phyloP scores from a whole-genome alignment of 1,139 yeast genomes.

The Zygosaccharomyces sapae region DNA sequence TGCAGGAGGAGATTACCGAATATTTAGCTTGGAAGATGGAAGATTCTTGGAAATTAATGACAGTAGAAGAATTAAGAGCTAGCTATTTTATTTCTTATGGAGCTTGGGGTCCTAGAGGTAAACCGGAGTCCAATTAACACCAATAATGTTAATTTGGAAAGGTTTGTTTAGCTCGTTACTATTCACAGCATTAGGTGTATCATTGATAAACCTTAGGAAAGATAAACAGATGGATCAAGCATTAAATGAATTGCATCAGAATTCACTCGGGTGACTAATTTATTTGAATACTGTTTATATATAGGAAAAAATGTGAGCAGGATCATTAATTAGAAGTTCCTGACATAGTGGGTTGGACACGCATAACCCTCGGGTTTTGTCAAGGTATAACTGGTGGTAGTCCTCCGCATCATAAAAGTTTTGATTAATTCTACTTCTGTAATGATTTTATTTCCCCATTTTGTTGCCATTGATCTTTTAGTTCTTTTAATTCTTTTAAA shows the following conservation, averaged over 20 bases:
- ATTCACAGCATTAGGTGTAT: constrained; percentile 25
- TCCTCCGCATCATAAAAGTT: constrained; percentile 89
- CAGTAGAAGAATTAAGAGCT: constrained; percentile 38
- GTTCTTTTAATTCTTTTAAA: constrained; percentile 40
- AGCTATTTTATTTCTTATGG: constrained; percentile 33
- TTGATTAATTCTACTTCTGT: constrained; percentile 70
- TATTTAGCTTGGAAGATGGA: constrained; percentile 44
- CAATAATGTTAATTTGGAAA: constrained; percentile 22
- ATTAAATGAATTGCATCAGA: constrained; percentile 11
- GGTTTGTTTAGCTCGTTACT: constrained; percentile 25
- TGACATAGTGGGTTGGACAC: constrained; percentile 79
- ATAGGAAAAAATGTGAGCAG: constrained; percentile 20
- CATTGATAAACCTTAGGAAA: constrained; percentile 21
- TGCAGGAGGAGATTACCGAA: constrained; percentile 43
- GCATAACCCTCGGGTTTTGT: constrained; percentile 79
- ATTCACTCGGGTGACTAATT: background rate
- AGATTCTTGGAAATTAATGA: constrained; percentile 40
- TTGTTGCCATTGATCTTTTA: constrained; percentile 47
- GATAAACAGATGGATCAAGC: constrained; percentile 20
- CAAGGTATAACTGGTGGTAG: constrained; percentile 80
- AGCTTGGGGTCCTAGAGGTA: constrained; percentile 30
- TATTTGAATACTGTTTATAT: constrained; percentile 1
- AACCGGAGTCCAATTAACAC: constrained; percentile 16
- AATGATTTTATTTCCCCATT: constrained; percentile 52
- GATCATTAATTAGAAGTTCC: constrained; percentile 41